Base-by-base conservation (phyloP, 2,329 filamentous ascomycete species). In the Xylariales sp. region DNA sequence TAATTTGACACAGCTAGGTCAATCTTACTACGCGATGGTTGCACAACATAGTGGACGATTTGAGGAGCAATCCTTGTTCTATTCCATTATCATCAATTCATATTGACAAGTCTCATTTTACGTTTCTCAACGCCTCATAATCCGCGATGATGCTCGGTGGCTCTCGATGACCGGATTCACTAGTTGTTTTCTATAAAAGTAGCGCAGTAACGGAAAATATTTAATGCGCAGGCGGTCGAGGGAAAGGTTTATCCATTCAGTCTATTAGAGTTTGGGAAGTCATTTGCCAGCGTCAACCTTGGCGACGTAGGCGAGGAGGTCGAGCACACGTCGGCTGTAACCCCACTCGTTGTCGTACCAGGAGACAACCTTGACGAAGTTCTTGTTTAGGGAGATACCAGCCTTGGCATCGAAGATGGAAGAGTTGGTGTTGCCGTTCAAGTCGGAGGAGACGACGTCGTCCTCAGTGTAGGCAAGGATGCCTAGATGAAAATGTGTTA, bases 341-440 rank as follows among this genome's bases (percentile, higher is more conserved):
- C 94, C 96, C 94, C 94, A 97, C 90, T 98, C 95, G 89, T 98
- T 98, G 89, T 97, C 94, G 86, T 97, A 97, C 96, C 95, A 98
- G 79, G 91, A 91, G 82, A 97, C 92, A 72, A 99, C 89, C 92
- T 99, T 99, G 89, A 97, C 90, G 83, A 98, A 98, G 91, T 97
- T 94, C 80, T 94, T 85, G 90, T 98, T 99, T 78, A 99, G 91
- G 75, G 94, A 92, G 85, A 99, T 98, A 89, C 96, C 96, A 70
- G 96, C 96, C 92, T 97, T 97, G 83, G 94, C 94, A 83, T 99
- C 96, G 85, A 99, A 97, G 89, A 98, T 97, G 86, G 94, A 97
- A 75, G 94, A 97, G 90, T 90, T 84, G 82, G 86, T 88, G 88
- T 98, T 92, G 83, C 96, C 96, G 86, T 92, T 96, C 83, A 98